phyloP scores from a whole-genome alignment of 2,329 filamentous ascomycete genomes.

The Aciculosporium take region DNA sequence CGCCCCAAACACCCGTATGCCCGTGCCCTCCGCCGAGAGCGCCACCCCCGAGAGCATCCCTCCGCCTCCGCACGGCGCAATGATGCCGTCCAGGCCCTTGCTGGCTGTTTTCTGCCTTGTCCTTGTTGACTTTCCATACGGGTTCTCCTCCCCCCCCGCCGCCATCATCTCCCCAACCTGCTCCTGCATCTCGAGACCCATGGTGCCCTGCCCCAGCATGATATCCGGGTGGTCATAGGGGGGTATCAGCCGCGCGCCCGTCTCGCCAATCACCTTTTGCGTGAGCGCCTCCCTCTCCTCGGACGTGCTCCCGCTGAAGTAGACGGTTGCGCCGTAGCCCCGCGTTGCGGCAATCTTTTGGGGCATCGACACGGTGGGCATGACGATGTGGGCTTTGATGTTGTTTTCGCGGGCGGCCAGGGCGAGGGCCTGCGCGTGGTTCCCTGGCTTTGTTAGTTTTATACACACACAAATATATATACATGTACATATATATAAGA shows the following conservation, averaged over 20 bases:
- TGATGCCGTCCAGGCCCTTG: slow-evolving; percentile 48
- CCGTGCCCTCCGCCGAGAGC: slow-evolving; percentile 57
- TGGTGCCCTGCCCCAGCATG: slow-evolving; percentile 84
- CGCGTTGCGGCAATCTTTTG: slow-evolving; percentile 75
- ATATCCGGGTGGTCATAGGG: slow-evolving; percentile 90
- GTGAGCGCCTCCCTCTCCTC: slow-evolving; percentile 70
- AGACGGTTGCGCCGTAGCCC: slow-evolving; percentile 61
- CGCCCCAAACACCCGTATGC: slow-evolving; percentile 67
- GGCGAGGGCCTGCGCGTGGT: slow-evolving; percentile 86
- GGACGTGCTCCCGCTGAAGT: slow-evolving; percentile 71
- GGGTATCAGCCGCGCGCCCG: slow-evolving; percentile 66
- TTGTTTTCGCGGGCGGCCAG: slow-evolving; percentile 62
- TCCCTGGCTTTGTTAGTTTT: slow-evolving; percentile 44
- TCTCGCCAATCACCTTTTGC: slow-evolving; percentile 50
- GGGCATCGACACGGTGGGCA: slow-evolving; percentile 75
- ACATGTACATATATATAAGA: too few relatives aligned
- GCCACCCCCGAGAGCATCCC: slow-evolving; percentile 78
- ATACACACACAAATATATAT: too few relatives aligned
- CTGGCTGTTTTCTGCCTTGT: too few relatives aligned
- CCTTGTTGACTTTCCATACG: too few relatives aligned
- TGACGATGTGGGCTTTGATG: slow-evolving; percentile 77
- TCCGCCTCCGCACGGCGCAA: slow-evolving; percentile 76
- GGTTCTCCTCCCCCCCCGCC: slow-evolving; percentile 6
- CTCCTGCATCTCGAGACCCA: slow-evolving; percentile 65
- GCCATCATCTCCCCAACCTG: slow-evolving; percentile 48